Conservation (phyloP, 768 basidiomycete genomes). For the Cytidiella melzeri region DNA sequence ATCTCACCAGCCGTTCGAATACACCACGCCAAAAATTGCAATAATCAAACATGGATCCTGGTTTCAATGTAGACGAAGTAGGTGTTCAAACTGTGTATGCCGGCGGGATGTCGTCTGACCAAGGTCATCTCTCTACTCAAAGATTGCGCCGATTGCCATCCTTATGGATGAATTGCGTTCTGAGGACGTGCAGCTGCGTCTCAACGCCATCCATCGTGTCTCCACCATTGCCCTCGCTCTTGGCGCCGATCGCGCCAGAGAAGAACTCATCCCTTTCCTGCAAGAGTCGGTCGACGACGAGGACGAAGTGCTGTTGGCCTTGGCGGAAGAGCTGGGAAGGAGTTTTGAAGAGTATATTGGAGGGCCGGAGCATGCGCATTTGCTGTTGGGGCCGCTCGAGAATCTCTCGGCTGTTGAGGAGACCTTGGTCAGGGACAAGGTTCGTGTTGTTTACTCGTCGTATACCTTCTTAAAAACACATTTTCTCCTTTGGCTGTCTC, state of each 20-base stretch:
- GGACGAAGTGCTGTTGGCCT: slow-evolving; percentile 92
- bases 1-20: slow-evolving; percentile 1
- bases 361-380: slow-evolving; percentile 79
- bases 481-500: background rate
- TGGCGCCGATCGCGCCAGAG: slow-evolving; percentile 89
- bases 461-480: background rate
- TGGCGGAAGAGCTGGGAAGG: slow-evolving; percentile 91
- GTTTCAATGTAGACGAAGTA: slow-evolving; percentile 65
- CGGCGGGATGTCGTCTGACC: background rate
- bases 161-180: slow-evolving; percentile 97
- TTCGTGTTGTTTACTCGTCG: slow-evolving; percentile 24
- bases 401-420: slow-evolving; percentile 96
- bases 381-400: slow-evolving; percentile 87
- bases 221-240: slow-evolving; percentile 97
- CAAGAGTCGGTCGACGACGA: slow-evolving; percentile 99
- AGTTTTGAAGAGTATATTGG: slow-evolving; percentile 94
- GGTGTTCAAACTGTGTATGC: slow-evolving; percentile 25
- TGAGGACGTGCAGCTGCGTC: slow-evolving; percentile 92
- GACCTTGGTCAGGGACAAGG: slow-evolving; percentile 97
- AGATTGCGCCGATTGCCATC: slow-evolving; percentile 94
- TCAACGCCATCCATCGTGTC: slow-evolving; percentile 95
- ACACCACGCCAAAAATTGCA: background rate
- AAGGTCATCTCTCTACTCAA: background rate
- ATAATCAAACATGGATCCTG: slow-evolving; percentile 51
- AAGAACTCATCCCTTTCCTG: slow-evolving; percentile 94